A percentile compares a stretch with the other conserved stretches of the same genome.
phyloP scores from a whole-genome alignment of 352 stramenopile genomes.

The Globisporangium uncinulatum region DNA sequence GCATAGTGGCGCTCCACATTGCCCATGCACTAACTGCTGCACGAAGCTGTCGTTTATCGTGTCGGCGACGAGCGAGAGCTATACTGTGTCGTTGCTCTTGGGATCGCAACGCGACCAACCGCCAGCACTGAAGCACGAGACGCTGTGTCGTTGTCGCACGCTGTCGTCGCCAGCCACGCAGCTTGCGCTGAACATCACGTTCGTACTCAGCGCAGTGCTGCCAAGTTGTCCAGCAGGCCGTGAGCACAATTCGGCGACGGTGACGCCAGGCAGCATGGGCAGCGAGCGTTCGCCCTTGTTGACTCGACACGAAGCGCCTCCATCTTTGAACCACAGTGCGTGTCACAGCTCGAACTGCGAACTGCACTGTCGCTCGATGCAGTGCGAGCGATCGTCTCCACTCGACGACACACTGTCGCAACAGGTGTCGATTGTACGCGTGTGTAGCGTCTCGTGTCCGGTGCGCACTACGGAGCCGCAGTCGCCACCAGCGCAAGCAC shows the following conservation, averaged over 20 bases:
- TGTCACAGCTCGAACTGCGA: background rate
- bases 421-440: background rate
- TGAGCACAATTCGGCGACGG: background rate
- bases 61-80: background rate
- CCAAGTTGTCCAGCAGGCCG: background rate
- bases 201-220: background rate
- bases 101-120: background rate
- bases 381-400: constrained; percentile 8
- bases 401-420: background rate
- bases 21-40: constrained; percentile 1
- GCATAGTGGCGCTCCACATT: constrained; percentile 1
- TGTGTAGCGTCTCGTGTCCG: background rate
- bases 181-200: background rate
- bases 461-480: background rate
- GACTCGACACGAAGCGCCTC: background rate
- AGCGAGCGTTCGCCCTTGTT: too few relatives aligned
- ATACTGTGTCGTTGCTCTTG: background rate
- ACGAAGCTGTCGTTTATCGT: background rate
- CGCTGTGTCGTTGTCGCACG: background rate
- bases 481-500: constrained; percentile 22
- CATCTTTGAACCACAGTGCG: background rate
- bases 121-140: background rate
- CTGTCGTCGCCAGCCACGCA: background rate
- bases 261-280: too few relatives aligned
- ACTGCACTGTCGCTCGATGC: background rate